Percentiles rank a stretch among this genome's conserved stretches.
phyloP scores from a whole-genome alignment of 1,284 basidiomycete genomes.

The Fomitopsis betulina region DNA sequence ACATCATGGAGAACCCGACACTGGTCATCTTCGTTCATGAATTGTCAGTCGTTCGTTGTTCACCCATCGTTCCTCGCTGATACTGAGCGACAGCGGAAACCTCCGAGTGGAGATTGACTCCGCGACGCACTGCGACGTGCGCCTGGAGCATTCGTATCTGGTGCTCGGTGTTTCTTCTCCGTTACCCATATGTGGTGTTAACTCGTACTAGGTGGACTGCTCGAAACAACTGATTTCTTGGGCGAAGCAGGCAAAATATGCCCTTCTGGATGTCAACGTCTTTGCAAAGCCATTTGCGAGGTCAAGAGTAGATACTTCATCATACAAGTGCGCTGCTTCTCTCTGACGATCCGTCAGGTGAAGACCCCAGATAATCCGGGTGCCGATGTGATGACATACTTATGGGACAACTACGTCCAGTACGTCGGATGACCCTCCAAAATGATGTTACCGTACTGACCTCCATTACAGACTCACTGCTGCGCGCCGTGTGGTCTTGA shows the following conservation, averaged over 20 bases:
- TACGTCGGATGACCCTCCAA: constrained; percentile 24
- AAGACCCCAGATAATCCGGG: constrained; percentile 40
- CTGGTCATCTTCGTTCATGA: constrained; percentile 87
- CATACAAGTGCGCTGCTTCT: not conserved
- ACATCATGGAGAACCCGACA: constrained; percentile 65
- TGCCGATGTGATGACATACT: constrained; percentile 66
- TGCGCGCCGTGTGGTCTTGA: constrained; percentile 70
- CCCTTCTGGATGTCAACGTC: constrained; percentile 86
- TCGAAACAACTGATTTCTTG: constrained; percentile 78
- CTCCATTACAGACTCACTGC: constrained; percentile 54
- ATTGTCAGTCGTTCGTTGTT: constrained; percentile 54
- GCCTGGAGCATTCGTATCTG: constrained; percentile 78
- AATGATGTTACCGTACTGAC: not conserved
- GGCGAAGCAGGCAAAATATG: constrained; percentile 62
- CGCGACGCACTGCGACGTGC: constrained; percentile 66
- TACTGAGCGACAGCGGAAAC: constrained; percentile 59
- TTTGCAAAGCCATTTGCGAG: constrained; percentile 59
- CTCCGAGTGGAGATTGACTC: constrained; percentile 77
- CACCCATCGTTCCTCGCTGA: not conserved
- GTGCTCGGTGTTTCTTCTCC: constrained; percentile 32
- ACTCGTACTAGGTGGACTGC: constrained; percentile 68
- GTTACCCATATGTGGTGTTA: not conserved
- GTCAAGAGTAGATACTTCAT: constrained; percentile 27
- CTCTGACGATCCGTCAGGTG: constrained; percentile 18
- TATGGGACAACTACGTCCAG: constrained; percentile 97